Conservation (phyloP, 2,329 filamentous ascomycete genomes). For the Phyllosticta citriasiana region DNA sequence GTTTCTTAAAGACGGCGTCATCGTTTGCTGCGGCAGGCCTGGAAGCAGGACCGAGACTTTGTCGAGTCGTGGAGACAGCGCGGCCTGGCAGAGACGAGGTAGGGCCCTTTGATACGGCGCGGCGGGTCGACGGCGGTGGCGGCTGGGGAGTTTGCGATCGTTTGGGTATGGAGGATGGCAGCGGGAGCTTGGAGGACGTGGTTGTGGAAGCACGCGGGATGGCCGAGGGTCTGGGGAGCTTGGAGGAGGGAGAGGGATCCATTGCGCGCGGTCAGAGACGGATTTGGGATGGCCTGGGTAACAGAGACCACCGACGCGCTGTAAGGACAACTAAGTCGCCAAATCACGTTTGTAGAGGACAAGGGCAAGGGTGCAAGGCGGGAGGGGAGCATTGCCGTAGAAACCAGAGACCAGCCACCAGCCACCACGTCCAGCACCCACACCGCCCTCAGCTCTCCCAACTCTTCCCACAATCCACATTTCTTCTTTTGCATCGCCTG, state of each 20-base stretch:
- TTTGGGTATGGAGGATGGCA: constrained; percentile 14
- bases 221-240: constrained; percentile 13
- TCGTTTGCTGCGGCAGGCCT: constrained; percentile 12
- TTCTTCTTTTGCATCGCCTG: background rate
- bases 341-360: background rate
- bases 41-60: background rate
- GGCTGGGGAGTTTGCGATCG: constrained; percentile 10
- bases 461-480: background rate
- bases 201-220: constrained; percentile 27
- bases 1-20: constrained; percentile 27
- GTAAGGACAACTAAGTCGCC: background rate
- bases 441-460: background rate
- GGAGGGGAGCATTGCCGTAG: background rate
- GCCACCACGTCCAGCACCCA: background rate
- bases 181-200: constrained; percentile 42
- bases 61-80: constrained; percentile 13
- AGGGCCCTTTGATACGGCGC: constrained; percentile 38
- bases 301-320: background rate
- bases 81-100: constrained; percentile 32
- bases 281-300: constrained; percentile 11
- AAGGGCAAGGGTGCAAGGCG: background rate
- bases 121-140: background rate
- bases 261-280: constrained; percentile 17
- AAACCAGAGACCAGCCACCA: background rate
- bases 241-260: constrained; percentile 19